phyloP scores from a whole-genome alignment of 805 yeast genomes.

The Yarrowia sp. region DNA sequence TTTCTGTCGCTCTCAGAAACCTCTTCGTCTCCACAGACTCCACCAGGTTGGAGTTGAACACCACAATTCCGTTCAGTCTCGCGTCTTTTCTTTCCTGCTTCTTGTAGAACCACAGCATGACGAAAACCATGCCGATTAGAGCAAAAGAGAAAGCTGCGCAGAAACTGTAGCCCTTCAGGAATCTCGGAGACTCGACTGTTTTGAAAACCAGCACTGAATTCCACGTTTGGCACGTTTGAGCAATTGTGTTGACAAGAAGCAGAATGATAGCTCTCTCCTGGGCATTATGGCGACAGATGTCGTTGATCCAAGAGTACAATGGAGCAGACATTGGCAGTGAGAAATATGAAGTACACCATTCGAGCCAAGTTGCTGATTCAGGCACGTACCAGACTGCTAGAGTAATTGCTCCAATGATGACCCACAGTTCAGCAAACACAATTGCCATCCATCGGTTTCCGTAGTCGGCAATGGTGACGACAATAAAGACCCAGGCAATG shows the following conservation, averaged over 20 bases:
- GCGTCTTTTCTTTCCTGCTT: conserved; percentile 50
- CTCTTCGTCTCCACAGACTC: too few species aligned
- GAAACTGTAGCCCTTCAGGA: conserved; percentile 34
- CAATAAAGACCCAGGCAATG: conserved; percentile 40
- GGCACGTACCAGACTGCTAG: conserved; percentile 57
- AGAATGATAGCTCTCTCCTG: conserved; percentile 53
- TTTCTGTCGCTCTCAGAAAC: background rate
- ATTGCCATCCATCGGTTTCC: conserved; percentile 52
- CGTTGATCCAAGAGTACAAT: conserved; percentile 57
- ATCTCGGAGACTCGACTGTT: conserved; percentile 37
- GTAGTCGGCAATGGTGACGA: conserved; percentile 43
- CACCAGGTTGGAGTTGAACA: background rate
- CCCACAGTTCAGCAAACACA: conserved; percentile 51
- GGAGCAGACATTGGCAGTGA: conserved; percentile 64
- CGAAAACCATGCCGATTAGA: conserved; percentile 32
- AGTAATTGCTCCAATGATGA: conserved; percentile 51
- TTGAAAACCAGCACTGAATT: conserved; percentile 48
- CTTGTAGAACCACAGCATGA: conserved; percentile 51
- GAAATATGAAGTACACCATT: conserved; percentile 53
- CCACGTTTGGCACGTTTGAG: conserved; percentile 57
- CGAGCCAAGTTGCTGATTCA: conserved; percentile 59
- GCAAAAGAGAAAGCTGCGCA: conserved; percentile 32
- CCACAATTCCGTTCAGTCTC: conserved; percentile 46
- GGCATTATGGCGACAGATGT: conserved; percentile 54
- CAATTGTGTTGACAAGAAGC: conserved; percentile 51